Percentiles rank a stretch among this genome's conserved stretches.
Evolutionary conservation across 805 yeast genomes (phyloP).

Genomic region (Starmerella floricola): DNA sequence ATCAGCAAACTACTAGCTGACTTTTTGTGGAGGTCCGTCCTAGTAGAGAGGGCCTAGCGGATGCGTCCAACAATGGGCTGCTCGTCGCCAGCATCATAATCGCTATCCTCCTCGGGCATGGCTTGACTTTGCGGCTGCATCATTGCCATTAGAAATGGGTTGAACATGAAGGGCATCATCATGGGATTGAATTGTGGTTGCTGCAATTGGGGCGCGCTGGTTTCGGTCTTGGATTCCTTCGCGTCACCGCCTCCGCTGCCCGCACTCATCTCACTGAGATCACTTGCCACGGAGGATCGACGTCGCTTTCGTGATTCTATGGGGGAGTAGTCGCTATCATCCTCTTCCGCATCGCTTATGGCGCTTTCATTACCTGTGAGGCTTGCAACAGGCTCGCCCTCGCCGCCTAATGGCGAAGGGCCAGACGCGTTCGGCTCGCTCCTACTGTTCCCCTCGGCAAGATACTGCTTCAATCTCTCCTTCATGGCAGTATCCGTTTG

Average conservation of each 20-base stretch:
- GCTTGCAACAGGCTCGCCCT: background rate
- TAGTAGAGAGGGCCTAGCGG: too few relatives aligned
- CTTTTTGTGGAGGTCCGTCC: too few relatives aligned
- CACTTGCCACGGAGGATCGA: slow-evolving; percentile 9
- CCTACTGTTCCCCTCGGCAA: slow-evolving; percentile 8
- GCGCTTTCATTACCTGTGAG: background rate
- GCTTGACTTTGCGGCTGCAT: slow-evolving; percentile 9
- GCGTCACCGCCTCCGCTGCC: slow-evolving; percentile 2
- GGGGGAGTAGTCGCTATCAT: slow-evolving; percentile 15
- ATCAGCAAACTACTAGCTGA: too few relatives aligned
- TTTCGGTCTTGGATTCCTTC: background rate
- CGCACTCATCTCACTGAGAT: slow-evolving; percentile 5
- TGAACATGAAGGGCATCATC: slow-evolving; percentile 19
- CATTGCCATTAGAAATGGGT: slow-evolving; percentile 22
- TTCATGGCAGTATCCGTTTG: slow-evolving; percentile 49
- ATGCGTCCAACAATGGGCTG: slow-evolving; percentile 15
- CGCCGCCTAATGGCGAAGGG: background rate
- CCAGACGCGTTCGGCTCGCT: slow-evolving; percentile 6
- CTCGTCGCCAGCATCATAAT: slow-evolving; percentile 13
- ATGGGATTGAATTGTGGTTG: slow-evolving; percentile 6
- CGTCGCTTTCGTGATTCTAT: slow-evolving; percentile 8
- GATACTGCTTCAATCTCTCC: slow-evolving; percentile 39
- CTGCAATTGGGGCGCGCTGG: slow-evolving; percentile 1
- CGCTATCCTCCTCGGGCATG: slow-evolving; percentile 7
- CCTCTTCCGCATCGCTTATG: too few relatives aligned